phyloP scores from a whole-genome alignment of 2,329 filamentous ascomycete genomes.

The Penicillium sp. region DNA sequence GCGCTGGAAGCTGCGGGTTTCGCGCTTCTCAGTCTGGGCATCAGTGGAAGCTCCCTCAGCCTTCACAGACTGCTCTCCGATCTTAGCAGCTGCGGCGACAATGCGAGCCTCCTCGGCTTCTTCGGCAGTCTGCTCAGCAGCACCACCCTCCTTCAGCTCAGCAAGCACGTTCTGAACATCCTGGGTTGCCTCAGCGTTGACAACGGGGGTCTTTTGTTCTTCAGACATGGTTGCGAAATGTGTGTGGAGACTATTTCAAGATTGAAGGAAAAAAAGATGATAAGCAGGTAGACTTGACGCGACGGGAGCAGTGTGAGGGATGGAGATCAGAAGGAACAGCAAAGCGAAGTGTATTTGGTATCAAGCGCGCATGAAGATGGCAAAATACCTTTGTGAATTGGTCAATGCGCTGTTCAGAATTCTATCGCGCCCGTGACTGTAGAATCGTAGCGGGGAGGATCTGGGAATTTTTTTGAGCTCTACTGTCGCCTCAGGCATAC shows the following conservation, averaged over 20 bases:
- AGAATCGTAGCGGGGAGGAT: slow-evolving; percentile 19
- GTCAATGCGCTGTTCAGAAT: slow-evolving; percentile 6
- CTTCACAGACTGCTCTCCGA: slow-evolving; percentile 39
- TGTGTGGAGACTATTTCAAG: slow-evolving; percentile 8
- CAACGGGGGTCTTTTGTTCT: slow-evolving; percentile 35
- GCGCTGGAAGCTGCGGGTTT: slow-evolving; percentile 24
- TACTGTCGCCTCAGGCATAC: slow-evolving; percentile 18
- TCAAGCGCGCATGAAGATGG: neutral
- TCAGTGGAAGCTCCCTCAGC: slow-evolving; percentile 28
- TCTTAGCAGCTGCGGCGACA: slow-evolving; percentile 36
- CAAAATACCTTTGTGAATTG: slow-evolving; percentile 3
- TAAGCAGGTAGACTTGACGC: slow-evolving; percentile 7
- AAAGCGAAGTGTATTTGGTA: neutral
- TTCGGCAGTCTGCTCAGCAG: slow-evolving; percentile 22
- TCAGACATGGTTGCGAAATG: slow-evolving; percentile 32
- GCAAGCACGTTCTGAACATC: slow-evolving; percentile 47
- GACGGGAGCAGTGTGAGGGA: neutral
- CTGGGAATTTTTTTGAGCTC: slow-evolving; percentile 23
- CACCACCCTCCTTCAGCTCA: slow-evolving; percentile 39
- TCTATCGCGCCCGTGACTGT: slow-evolving; percentile 7
- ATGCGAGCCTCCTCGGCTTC: slow-evolving; percentile 39
- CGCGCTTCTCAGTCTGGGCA: slow-evolving; percentile 22
- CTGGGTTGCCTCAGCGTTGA: slow-evolving; percentile 44
- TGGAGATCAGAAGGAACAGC: neutral
- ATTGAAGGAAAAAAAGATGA: neutral